phyloP scores from a whole-genome alignment of 2,329 filamentous ascomycete species.

The Penicillium hordei region DNA sequence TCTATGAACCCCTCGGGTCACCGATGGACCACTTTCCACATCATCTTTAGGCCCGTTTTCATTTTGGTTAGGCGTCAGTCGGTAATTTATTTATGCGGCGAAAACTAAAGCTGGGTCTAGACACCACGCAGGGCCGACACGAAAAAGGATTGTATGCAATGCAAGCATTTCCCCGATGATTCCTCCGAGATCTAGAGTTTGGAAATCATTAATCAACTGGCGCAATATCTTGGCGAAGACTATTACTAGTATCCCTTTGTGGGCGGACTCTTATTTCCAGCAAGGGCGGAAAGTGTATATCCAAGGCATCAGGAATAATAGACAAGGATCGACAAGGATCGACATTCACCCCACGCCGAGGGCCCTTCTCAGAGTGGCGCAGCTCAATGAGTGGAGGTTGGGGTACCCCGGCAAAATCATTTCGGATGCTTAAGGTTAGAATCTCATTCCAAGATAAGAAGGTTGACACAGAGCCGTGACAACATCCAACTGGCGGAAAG shows the following conservation, averaged over 20 bases:
- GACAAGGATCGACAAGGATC: background rate
- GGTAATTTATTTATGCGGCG: background rate
- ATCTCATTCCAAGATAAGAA: slow-evolving; percentile 5
- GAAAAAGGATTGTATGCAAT: background rate
- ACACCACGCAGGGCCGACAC: background rate
- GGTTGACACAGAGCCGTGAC: slow-evolving; percentile 5
- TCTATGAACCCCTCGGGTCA: background rate
- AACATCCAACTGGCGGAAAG: background rate
- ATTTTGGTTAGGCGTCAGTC: background rate
- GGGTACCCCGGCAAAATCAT: background rate
- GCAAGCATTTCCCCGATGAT: background rate
- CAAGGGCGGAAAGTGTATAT: background rate
- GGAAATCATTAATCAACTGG: background rate
- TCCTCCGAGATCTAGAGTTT: background rate
- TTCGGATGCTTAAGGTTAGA: slow-evolving; percentile 3
- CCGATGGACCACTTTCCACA: background rate
- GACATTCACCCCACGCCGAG: slow-evolving; percentile 6
- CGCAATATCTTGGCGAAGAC: slow-evolving; percentile 2
- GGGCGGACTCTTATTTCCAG: background rate
- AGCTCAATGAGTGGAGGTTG: background rate
- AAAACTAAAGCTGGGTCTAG: background rate
- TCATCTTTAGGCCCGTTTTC: background rate
- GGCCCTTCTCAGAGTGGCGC: background rate
- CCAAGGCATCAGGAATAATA: background rate
- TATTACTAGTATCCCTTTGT: background rate